These are phyloP conservation scores for Amphibolis antarctica DNA, from an alignment of 106 monocot genomes.

Conservation along the genomic window DNA sequence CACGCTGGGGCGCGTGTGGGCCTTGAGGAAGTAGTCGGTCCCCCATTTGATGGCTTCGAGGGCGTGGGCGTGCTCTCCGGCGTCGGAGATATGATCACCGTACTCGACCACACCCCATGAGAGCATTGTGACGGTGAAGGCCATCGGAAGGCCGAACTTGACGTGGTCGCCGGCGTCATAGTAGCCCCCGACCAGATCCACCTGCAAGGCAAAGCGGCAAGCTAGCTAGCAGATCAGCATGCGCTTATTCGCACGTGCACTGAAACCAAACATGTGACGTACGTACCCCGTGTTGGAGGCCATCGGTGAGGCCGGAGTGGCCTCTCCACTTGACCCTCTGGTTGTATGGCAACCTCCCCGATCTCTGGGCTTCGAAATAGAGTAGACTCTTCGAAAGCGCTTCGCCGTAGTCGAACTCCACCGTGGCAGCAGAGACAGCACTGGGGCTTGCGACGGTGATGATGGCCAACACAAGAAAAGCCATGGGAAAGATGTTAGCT, in stretches of 20 bases:
- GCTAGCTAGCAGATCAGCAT: no score
- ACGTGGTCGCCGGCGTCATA: constrained; percentile 64
- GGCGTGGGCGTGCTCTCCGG: constrained; percentile 25
- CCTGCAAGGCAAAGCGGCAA: no score
- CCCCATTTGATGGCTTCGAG: constrained; percentile 59
- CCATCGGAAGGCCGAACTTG: constrained; percentile 51
- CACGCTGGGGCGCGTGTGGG: constrained; percentile 30
- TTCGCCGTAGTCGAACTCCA: constrained; percentile 21
- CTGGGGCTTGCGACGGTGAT: background rate
- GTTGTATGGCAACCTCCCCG: constrained; percentile 31
- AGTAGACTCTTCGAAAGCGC: constrained; percentile 37
- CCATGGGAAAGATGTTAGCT: background rate
- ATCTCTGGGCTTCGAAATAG: constrained; percentile 43
- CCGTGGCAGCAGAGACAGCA: background rate
- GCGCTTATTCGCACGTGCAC: background rate
- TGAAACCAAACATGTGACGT: background rate
- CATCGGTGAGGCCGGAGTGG: constrained; percentile 42
- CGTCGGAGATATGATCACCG: constrained; percentile 22
- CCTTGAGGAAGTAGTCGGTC: constrained; percentile 55
- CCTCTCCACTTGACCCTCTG: constrained; percentile 32
- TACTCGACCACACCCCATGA: constrained; percentile 47
- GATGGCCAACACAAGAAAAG: background rate
- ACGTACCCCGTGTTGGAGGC: constrained; percentile 38
- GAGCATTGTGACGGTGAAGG: constrained; percentile 57
- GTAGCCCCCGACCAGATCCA: constrained; percentile 64